Conservation (phyloP, 2,329 filamentous ascomycete species). For the Grosmannia penicillata region DNA sequence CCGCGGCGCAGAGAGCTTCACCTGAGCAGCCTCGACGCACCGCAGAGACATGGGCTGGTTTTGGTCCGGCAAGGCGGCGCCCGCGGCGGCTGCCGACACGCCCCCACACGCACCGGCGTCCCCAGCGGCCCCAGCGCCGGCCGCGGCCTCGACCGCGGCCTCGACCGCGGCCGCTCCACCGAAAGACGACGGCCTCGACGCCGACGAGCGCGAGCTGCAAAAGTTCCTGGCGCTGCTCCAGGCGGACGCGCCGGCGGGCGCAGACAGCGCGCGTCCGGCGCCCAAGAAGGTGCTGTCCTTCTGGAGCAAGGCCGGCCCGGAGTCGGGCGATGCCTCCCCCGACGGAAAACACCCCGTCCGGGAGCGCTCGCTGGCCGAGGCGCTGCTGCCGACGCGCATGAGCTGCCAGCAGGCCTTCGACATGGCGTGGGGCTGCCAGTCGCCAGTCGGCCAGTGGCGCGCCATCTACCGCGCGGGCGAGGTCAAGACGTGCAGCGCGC, state of each 20-base stretch:
- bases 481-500: slow-evolving; percentile 62
- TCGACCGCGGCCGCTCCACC: slow-evolving; percentile 3
- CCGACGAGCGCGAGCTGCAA: slow-evolving; percentile 29
- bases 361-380: slow-evolving; percentile 36
- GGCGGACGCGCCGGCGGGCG: slow-evolving; percentile 11
- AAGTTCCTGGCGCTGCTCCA: slow-evolving; percentile 36
- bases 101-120: slow-evolving; percentile 16
- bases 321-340: slow-evolving; percentile 2
- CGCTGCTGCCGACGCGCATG: slow-evolving; percentile 67
- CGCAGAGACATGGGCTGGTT: slow-evolving; percentile 50
- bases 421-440: slow-evolving; percentile 85
- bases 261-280: not conserved
- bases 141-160: slow-evolving; percentile 2
- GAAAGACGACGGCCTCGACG: not conserved
- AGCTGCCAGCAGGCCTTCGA: slow-evolving; percentile 87
- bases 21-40: too few relatives aligned
- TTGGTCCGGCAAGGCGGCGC: slow-evolving; percentile 38
- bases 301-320: not conserved
- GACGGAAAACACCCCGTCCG: slow-evolving; percentile 7
- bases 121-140: slow-evolving; percentile 8
- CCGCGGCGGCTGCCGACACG: too few relatives aligned
- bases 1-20: too few relatives aligned
- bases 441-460: slow-evolving; percentile 79
- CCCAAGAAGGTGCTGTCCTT: not conserved
- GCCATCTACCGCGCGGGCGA: slow-evolving; percentile 78